Conservation (phyloP, 192 early-diverging fungal genomes). For the Phlyctochytrium bullatum region DNA sequence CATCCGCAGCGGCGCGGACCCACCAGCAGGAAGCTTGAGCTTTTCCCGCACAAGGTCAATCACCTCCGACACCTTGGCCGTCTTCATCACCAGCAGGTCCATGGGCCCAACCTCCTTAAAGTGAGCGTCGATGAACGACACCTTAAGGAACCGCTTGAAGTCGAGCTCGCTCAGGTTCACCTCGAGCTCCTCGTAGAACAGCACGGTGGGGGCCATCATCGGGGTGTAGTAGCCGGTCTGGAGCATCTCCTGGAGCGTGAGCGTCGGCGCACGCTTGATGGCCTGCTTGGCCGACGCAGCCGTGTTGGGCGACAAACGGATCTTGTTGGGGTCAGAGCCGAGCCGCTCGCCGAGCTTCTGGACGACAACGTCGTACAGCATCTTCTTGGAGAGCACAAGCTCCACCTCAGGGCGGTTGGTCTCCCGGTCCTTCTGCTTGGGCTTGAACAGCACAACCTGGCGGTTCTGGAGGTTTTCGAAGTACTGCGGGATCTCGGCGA, state of each 20-base stretch:
- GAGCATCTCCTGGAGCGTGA: constrained; percentile 60
- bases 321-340: constrained; percentile 61
- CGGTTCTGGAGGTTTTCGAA: constrained; percentile 75
- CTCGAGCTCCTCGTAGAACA: constrained; percentile 86
- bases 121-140: constrained; percentile 63
- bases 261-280: constrained; percentile 45
- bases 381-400: constrained; percentile 64
- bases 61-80: constrained; percentile 23
- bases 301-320: constrained; percentile 64
- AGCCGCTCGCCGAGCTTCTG: constrained; percentile 59
- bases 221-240: constrained; percentile 22
- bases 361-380: constrained; percentile 67
- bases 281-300: constrained; percentile 25
- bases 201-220: constrained; percentile 32
- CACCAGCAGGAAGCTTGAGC: constrained; percentile 38
- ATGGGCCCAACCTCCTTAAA: constrained; percentile 68
- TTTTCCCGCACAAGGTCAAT: constrained; percentile 41
- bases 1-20: constrained; percentile 44
- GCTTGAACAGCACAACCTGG: constrained; percentile 72
- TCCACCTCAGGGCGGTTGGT: constrained; percentile 35
- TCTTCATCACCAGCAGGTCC: constrained; percentile 72
- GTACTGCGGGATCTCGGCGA: constrained; percentile 60
- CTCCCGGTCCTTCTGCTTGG: constrained; percentile 39
- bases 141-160: constrained; percentile 67
- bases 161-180: constrained; percentile 80